Percentiles rank a stretch among this genome's conserved stretches.
These are phyloP conservation scores for Alternaria sp. DNA, from an alignment of 2,329 filamentous ascomycete genomes.

Conservation along the genomic window DNA sequence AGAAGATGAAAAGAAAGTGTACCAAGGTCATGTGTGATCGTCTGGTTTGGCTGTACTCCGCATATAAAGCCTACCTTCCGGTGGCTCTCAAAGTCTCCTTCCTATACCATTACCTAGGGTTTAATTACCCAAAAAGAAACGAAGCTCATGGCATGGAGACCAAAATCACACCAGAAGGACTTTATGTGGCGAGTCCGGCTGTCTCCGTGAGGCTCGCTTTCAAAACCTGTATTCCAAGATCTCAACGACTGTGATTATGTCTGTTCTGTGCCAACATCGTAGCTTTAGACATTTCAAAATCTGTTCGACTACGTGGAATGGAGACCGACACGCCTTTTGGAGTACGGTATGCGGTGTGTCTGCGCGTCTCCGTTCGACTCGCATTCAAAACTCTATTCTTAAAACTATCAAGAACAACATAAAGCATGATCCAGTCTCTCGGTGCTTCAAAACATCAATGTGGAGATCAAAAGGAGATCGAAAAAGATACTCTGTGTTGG, in stretches of 20 bases:
- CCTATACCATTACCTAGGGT: not conserved
- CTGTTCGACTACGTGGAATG: not conserved
- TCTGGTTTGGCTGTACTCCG: rapidly evolving
- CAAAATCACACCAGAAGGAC: too few species aligned
- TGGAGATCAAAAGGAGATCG: too few species aligned
- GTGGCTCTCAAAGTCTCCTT: not conserved
- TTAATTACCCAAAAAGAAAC: not conserved
- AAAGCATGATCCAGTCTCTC: too few species aligned
- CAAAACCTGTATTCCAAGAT: not conserved
- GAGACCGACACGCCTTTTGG: not conserved
- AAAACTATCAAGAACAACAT: too few species aligned
- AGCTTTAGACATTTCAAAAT: not conserved
- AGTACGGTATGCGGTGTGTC: rapidly evolving
- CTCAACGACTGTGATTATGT: rapidly evolving
- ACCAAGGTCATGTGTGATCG: not conserved
- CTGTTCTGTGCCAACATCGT: not conserved
- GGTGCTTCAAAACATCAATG: too few species aligned
- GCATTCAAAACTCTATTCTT: not conserved
- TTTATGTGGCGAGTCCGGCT: not conserved
- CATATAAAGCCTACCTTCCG: not conserved
- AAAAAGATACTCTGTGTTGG: rapidly evolving
- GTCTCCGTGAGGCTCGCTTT: not conserved
- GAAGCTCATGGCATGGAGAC: too few species aligned
- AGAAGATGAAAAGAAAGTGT: too few species aligned
- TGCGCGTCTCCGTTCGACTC: not conserved